Evolutionary conservation across 305 asterid genomes (phyloP), one percentile per base, ranked within the genome.

Genomic region (Fraxinus greggii): DNA sequence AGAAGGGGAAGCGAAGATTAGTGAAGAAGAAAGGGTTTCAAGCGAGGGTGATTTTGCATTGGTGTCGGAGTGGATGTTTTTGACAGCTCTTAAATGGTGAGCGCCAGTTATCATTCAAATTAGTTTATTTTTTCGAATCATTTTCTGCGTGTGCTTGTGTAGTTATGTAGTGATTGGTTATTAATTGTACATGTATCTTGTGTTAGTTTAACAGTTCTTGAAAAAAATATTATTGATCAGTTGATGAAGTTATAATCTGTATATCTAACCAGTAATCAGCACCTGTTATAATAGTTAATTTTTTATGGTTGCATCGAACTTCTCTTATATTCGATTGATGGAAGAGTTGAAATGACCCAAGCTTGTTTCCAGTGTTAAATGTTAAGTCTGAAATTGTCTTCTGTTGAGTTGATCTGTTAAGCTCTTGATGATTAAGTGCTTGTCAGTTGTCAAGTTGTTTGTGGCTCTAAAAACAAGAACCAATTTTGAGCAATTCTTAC

Each of bases 21-120:
- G 85, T 8, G 92, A 89, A 9, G 91, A 80, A 75, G 91, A 81
- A 36, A 85, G 89, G 31, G 84, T 79, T 48, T 80, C 84, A 13
- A 81, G 83, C 6, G 85, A 73, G 35, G 88, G 86, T 59, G 88
- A 78, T 80, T 90, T 91, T 75, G 94, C 95, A 0, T 88, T 94
- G 89, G 89, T 94, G 79, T 81, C 97, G 2, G 97, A 92, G 77
- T 92, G 95, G 98, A 94, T 92, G 97, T 94, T 92, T 86, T 83
- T 87, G 85, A 89, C 90, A 85, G 91, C 94, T 31, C 89, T 91
- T 70, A 90, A 89, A 88, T 89, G 98, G 98, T 91, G 83, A 86
- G 90, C 7, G 32, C 29, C 4, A 73, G 51, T 69, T 54, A 48
- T 42, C 72, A 4, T 56, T 74, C 38, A 36, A 67, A 51, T 73